Conservation (phyloP, 345 rosid species). For the Arabis alpina region DNA sequence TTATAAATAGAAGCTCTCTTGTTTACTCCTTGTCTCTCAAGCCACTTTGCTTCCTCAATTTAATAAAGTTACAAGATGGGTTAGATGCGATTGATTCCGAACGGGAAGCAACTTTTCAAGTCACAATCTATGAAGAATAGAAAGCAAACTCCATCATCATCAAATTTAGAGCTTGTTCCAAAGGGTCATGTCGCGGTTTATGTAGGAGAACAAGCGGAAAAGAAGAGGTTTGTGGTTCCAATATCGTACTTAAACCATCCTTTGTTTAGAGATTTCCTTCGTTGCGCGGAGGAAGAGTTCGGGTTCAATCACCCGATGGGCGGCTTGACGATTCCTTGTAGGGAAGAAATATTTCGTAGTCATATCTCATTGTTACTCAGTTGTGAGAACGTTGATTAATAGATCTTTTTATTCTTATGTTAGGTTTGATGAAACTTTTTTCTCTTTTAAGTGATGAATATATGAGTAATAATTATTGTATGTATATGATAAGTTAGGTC, state of each 20-base stretch:
- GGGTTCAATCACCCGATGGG: conserved; percentile 49
- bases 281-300: conserved; percentile 46
- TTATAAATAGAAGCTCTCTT: conserved; percentile 3
- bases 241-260: conserved; percentile 47
- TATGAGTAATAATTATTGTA: too few species aligned
- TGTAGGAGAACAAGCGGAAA: conserved; percentile 43
- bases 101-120: conserved; percentile 36
- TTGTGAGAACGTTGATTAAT: conserved; percentile 4
- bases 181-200: conserved; percentile 47
- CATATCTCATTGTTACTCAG: conserved; percentile 6
- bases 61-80: conserved; percentile 14
- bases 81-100: conserved; percentile 22
- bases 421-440: not conserved
- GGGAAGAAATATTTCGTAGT: conserved; percentile 37
- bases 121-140: conserved; percentile 26
- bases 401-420: not conserved
- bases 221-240: conserved; percentile 44
- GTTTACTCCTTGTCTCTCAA: not conserved
- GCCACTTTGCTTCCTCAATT: not conserved
- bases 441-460: too few species aligned
- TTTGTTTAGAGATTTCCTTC: conserved; percentile 38
- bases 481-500: too few species aligned
- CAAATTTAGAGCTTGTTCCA: conserved; percentile 33
- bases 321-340: conserved; percentile 46
- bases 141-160: conserved; percentile 15